Evolutionary conservation across 352 stramenopile genomes (phyloP).

Genomic region (Phytopythium mirpurense): DNA sequence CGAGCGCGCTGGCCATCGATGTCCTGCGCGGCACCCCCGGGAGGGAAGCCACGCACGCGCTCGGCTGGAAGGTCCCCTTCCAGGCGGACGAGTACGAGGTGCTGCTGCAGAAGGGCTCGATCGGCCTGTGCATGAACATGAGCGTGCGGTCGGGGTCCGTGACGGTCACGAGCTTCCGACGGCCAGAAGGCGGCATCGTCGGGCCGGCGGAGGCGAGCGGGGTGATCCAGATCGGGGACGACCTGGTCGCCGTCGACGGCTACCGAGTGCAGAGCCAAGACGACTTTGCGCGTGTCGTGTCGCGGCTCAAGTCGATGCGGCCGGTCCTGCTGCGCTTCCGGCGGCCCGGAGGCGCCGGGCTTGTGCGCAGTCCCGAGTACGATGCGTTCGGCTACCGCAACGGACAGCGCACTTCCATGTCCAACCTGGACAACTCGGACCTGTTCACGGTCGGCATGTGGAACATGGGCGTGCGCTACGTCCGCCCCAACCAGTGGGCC

Average conservation of each 20-base stretch:
- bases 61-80: constrained; percentile 67
- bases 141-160: constrained; percentile 77
- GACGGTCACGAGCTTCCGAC: constrained; percentile 78
- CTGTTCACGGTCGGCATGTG: constrained; percentile 76
- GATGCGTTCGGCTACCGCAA: constrained; percentile 51
- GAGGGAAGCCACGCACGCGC: constrained; percentile 32
- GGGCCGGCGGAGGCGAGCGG: constrained; percentile 77
- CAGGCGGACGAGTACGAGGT: constrained; percentile 80
- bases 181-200: constrained; percentile 64
- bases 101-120: constrained; percentile 80
- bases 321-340: constrained; percentile 81
- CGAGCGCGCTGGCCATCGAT: constrained; percentile 66
- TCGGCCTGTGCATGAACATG: constrained; percentile 90
- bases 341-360: constrained; percentile 33
- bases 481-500: constrained; percentile 69
- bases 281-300: constrained; percentile 81
- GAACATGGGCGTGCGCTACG: constrained; percentile 80
- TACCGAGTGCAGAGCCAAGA: constrained; percentile 70
- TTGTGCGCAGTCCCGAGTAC: constrained; percentile 25
- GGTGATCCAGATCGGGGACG: constrained; percentile 72
- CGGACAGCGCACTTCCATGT: constrained; percentile 58
- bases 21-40: constrained; percentile 45
- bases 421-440: constrained; percentile 66
- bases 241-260: constrained; percentile 80
- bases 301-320: constrained; percentile 70